A percentile compares a stretch with the other conserved stretches of the same genome.
These are phyloP conservation scores for Hypoxylon crocopeplum DNA, from an alignment of 495 filamentous ascomycete species.

Conservation along the genomic window DNA sequence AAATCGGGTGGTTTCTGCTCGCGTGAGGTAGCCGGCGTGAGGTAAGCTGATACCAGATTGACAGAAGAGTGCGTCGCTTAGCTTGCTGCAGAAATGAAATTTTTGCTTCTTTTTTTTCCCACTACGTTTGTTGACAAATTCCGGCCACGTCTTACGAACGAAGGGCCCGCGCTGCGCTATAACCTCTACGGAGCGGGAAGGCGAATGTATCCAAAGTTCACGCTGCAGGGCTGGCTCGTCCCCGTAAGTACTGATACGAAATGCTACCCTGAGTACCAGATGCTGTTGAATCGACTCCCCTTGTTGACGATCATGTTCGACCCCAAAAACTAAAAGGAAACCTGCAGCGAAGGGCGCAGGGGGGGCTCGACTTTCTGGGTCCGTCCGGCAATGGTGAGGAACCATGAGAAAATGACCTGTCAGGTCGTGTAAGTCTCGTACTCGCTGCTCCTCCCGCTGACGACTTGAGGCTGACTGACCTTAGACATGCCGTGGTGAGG, in stretches of 20 bases:
- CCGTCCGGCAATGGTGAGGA: conserved; percentile 18
- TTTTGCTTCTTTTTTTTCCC: conserved; percentile 6
- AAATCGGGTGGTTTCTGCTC: conserved; percentile 34
- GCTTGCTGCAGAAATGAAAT: conserved; percentile 28
- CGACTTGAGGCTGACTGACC: conserved; percentile 34
- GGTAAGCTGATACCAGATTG: conserved; percentile 36
- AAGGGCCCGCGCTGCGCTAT: conserved; percentile 9
- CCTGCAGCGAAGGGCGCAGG: conserved; percentile 33
- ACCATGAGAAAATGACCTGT: conserved; percentile 36
- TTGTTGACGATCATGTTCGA: conserved; percentile 39
- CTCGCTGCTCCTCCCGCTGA: conserved; percentile 9
- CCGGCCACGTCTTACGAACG: conserved; percentile 29
- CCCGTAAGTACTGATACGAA: conserved; percentile 36
- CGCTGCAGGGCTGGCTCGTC: conserved; percentile 25
- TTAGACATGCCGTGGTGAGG: conserved; percentile 22
- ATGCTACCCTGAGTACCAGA: conserved; percentile 36
- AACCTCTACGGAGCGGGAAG: neutral
- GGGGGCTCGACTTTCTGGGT: conserved; percentile 34
- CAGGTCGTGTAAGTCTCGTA: conserved; percentile 17
- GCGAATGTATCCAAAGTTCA: conserved; percentile 34
- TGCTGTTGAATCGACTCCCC: conserved; percentile 21
- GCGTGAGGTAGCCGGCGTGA: conserved; percentile 35
- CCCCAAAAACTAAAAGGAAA: conserved; percentile 29
- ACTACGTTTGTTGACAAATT: conserved; percentile 17
- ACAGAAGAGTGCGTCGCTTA: conserved; percentile 27